Evolutionary conservation across 169 alveolate genomes (phyloP), one percentile per base, ranked within the genome.

Genomic region (Eimeria acervulina): DNA sequence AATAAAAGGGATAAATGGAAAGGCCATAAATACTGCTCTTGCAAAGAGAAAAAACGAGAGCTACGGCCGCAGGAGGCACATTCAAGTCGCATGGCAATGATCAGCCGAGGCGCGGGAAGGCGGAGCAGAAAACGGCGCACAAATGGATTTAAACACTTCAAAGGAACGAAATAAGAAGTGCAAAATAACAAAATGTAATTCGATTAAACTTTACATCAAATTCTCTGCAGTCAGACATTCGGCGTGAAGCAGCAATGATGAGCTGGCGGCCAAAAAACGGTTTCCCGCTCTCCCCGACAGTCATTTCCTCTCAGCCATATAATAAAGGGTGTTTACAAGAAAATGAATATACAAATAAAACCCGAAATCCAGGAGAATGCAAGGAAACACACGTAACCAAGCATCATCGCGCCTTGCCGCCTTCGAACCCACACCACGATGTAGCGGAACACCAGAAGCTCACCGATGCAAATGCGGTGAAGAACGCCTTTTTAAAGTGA

Each of bases 391-490:
- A 12, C 84, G 84, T 17, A 72, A 72, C 51, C 44, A 21, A 21
- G 84, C 84, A 72, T 38, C 84, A 72, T 72, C 84, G 84, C 84
- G 84, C 84, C 51, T 72, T 72, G 84, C 84, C 51, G 84, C 84
- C 84, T 72, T 72, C 84, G 51, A 72, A 72, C 84, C 84, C 84
- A 72, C 84, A 72, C 84, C 84, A 38, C 51, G 84, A 72, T 23
- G 84, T 38, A 52, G 84, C 51, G 51, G 84, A 52, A 12, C 33
- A 38, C 8, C 55, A 38, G 84, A 15, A 72, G 84, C 84, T 72
- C 84, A 72, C 84, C 84, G 84, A 72, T 33, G 44, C 51, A 38
- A 72, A 72, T 72, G 33, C 84, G 26, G 36, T 4, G 2, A 33
- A 33, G 51, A 72, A 72, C 84, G 36, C 31, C 15, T 17, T 72